Percentiles rank a stretch among this genome's conserved stretches.
Evolutionary conservation across 768 basidiomycete genomes (phyloP).

Genomic region (Mycena indigotica): DNA sequence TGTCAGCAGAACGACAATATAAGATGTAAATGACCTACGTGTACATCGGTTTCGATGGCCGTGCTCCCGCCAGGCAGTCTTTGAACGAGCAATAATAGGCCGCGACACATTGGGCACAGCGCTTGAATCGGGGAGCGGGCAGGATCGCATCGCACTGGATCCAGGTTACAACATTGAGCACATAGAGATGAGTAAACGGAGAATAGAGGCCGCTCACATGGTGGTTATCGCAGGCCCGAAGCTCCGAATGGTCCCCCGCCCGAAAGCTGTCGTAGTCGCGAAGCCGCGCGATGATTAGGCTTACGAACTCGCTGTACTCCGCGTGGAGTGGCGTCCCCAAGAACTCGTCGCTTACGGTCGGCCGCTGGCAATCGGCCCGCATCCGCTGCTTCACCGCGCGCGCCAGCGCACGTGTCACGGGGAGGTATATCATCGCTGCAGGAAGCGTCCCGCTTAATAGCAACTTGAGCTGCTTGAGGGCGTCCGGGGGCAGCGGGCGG

Average conservation of each 20-base stretch:
- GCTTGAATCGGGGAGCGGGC: not conserved
- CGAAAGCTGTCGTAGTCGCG: not conserved
- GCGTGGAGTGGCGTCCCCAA: not conserved
- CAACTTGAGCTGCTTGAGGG: not conserved
- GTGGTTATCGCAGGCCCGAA: not conserved
- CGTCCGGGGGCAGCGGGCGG: not conserved
- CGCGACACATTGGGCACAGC: not conserved
- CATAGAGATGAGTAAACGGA: not conserved
- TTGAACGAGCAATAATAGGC: not conserved
- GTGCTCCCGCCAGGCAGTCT: not conserved
- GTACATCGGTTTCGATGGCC: not conserved
- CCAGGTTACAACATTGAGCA: not conserved
- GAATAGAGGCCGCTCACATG: not conserved
- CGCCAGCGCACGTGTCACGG: not conserved
- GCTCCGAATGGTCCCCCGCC: not conserved
- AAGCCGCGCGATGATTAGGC: not conserved
- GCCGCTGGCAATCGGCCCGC: not conserved
- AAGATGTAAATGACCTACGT: not conserved
- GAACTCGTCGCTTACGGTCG: not conserved
- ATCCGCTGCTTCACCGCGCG: not conserved
- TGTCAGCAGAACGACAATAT: not conserved
- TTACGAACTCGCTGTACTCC: not conserved
- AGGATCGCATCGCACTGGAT: not conserved
- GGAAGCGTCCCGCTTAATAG: not conserved
- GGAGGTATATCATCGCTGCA: not conserved